Conservation (phyloP, 768 basidiomycete genomes). For the Fibroporia radiculosa region DNA sequence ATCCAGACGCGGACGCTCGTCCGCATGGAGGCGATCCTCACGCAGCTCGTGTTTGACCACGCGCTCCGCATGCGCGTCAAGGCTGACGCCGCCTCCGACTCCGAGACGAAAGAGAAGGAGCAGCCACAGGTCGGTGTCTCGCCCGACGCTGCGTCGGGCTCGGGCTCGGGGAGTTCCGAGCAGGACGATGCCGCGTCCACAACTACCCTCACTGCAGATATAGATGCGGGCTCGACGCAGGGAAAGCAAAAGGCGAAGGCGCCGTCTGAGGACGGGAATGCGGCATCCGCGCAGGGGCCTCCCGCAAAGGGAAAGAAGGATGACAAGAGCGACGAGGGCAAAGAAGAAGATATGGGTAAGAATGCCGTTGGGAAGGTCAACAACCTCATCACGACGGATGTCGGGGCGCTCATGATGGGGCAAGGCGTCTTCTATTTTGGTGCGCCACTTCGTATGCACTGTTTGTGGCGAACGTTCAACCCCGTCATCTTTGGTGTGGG, state of each 20-base stretch:
- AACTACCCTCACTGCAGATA: not conserved
- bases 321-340: not conserved
- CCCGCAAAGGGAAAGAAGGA: not conserved
- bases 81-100: conserved; percentile 22
- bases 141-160: not conserved
- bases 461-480: conserved; percentile 21
- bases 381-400: conserved; percentile 64
- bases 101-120: conserved; percentile 17
- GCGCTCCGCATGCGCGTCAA: conserved; percentile 44
- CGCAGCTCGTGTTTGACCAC: conserved; percentile 45
- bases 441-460: conserved; percentile 15
- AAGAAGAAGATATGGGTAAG: conserved; percentile 13
- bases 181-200: not conserved
- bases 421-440: conserved; percentile 17
- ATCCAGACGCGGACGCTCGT: conserved; percentile 29
- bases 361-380: conserved; percentile 72
- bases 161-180: not conserved
- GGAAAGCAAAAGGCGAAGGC: not conserved
- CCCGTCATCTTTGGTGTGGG: not conserved
- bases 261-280: conserved; percentile 6
- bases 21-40: conserved; percentile 37
- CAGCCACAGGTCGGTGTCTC: not conserved
- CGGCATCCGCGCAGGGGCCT: not conserved
- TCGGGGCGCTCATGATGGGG: conserved; percentile 23
- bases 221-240: conserved; percentile 1